Conservation (phyloP, 805 yeast species). For the Peterozyma xylosa region DNA sequence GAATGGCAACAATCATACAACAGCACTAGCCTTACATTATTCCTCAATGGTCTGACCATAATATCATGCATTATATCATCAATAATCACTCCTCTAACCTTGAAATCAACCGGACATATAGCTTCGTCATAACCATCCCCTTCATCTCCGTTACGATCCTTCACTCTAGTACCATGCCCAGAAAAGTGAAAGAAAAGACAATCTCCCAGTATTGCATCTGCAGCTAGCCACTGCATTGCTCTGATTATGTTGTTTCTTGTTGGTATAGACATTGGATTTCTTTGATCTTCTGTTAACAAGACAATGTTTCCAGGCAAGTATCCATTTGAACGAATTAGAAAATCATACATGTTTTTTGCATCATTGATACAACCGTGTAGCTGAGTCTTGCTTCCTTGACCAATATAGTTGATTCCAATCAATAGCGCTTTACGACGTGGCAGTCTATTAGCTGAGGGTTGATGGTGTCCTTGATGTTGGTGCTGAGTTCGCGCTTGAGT, state of each 20-base stretch:
- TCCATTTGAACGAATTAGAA: conserved; percentile 31
- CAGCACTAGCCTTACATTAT: conserved; percentile 74
- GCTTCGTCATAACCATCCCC: conserved; percentile 28
- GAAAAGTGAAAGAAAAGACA: conserved; percentile 77
- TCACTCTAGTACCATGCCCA: conserved; percentile 78
- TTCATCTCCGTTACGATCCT: conserved; percentile 40
- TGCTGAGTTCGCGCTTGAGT: conserved; percentile 11
- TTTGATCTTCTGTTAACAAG: conserved; percentile 49
- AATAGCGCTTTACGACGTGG: conserved; percentile 71
- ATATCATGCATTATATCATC: conserved; percentile 72
- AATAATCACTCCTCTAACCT: conserved; percentile 55
- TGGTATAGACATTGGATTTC: conserved; percentile 42
- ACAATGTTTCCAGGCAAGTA: conserved; percentile 51
- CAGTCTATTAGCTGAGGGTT: conserved; percentile 48
- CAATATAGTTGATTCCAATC: conserved; percentile 74
- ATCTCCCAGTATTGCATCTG: conserved; percentile 68
- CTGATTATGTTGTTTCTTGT: conserved; percentile 61
- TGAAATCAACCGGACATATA: conserved; percentile 37
- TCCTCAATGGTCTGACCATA: conserved; percentile 60
- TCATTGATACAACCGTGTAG: conserved; percentile 81
- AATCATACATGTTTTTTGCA: conserved; percentile 41
- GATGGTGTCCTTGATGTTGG: conserved; percentile 35
- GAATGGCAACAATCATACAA: conserved; percentile 83
- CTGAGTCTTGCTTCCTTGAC: conserved; percentile 37
- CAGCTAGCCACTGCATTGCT: conserved; percentile 79